These are phyloP conservation scores for Populus simonii DNA, from an alignment of 345 rosid species.

Conservation along the genomic window DNA sequence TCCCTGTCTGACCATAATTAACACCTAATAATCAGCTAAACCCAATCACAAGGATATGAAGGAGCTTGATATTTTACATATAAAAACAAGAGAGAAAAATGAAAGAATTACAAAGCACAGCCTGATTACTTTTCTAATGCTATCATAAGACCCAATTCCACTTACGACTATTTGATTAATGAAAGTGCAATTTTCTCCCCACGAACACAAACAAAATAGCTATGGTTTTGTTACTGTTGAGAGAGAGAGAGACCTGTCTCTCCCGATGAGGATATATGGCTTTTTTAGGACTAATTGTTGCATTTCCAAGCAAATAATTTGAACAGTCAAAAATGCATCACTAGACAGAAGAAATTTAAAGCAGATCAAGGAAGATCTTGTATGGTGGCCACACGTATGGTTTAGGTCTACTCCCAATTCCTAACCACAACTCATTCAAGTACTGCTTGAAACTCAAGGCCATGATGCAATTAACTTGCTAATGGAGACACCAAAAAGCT, in stretches of 20 bases:
- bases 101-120: background rate
- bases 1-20: background rate
- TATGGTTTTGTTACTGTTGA: background rate
- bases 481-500: slow-evolving; percentile 29
- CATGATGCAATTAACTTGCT: background rate
- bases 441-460: background rate
- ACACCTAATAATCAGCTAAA: too few relatives aligned
- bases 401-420: background rate
- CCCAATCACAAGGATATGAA: too few relatives aligned
- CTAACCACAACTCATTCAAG: background rate
- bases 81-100: background rate
- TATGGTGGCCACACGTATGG: background rate
- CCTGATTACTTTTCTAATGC: background rate
- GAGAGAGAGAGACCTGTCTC: background rate
- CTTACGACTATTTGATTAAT: background rate
- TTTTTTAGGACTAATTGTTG: background rate
- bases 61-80: too few relatives aligned
- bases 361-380: background rate
- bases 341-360: background rate
- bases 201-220: background rate
- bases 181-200: background rate
- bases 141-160: background rate
- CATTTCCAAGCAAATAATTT: background rate
- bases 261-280: background rate
- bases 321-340: background rate